These are phyloP conservation scores for Paecilomyces fulvus DNA, from an alignment of 2,329 filamentous ascomycete species.

Conservation along the genomic window DNA sequence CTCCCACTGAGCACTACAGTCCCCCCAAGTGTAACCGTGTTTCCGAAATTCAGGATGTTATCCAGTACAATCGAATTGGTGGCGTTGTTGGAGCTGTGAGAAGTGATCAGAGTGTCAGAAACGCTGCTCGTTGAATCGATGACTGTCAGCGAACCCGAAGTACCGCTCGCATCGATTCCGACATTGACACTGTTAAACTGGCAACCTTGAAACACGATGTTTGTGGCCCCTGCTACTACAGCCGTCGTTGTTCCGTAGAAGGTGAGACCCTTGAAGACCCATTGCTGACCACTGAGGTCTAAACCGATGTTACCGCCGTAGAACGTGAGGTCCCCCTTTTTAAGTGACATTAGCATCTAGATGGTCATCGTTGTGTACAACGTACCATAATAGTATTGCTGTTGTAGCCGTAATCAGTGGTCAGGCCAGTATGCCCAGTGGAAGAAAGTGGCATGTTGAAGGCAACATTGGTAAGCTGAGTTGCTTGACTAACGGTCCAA, in stretches of 20 bases:
- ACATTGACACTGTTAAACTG: slow-evolving; percentile 19
- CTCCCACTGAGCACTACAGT: slow-evolving; percentile 11
- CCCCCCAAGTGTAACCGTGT: slow-evolving; percentile 21
- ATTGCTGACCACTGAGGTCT: slow-evolving; percentile 22
- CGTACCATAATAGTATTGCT: slow-evolving; percentile 6
- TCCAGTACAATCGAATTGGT: slow-evolving; percentile 19
- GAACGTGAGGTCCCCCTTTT: slow-evolving; percentile 9
- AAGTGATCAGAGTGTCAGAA: slow-evolving; percentile 16
- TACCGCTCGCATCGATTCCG: slow-evolving; percentile 21
- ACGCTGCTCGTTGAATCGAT: slow-evolving; percentile 19
- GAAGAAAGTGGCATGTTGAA: slow-evolving; percentile 24
- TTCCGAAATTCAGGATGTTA: slow-evolving; percentile 16
- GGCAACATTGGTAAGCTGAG: slow-evolving; percentile 22
- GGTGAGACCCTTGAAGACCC: slow-evolving; percentile 39
- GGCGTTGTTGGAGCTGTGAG: slow-evolving; percentile 22
- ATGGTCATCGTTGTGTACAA: background rate
- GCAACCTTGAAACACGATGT: slow-evolving; percentile 17
- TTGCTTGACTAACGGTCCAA: slow-evolving; percentile 27
- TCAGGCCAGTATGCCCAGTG: slow-evolving; percentile 18
- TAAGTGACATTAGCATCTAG: background rate
- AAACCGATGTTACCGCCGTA: slow-evolving; percentile 20
- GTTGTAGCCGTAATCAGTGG: slow-evolving; percentile 7
- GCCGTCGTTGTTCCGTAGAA: slow-evolving; percentile 53
- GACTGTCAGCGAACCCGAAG: slow-evolving; percentile 19
- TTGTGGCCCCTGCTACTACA: slow-evolving; percentile 33